Evolutionary conservation across 805 yeast genomes (phyloP).

Genomic region (Candida alai): DNA sequence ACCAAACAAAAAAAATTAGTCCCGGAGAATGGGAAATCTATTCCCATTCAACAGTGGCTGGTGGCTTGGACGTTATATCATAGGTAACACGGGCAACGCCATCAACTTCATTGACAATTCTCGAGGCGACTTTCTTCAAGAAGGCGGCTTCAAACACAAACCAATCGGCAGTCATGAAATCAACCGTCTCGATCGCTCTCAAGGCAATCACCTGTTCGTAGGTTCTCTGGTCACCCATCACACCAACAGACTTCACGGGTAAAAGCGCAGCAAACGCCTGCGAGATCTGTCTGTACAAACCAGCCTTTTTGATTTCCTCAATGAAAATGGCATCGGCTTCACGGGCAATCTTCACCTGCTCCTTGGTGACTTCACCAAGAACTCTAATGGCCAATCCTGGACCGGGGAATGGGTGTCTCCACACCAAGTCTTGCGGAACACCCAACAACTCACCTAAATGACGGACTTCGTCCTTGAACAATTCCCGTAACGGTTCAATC

Average conservation of each 20-base stretch:
- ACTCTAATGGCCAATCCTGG: constrained; percentile 99
- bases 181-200: constrained; percentile 96
- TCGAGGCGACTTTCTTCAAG: constrained; percentile 87
- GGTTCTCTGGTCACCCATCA: constrained; percentile 99
- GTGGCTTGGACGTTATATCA: constrained; percentile 98
- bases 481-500: constrained; percentile 97
- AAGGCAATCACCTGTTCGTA: constrained; percentile 98
- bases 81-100: constrained; percentile 99
- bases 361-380: constrained; percentile 91
- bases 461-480: constrained; percentile 98
- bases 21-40: constrained; percentile 29
- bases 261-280: constrained; percentile 97
- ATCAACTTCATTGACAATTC: constrained; percentile 97
- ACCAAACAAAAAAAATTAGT: not conserved
- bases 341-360: constrained; percentile 93
- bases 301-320: constrained; percentile 91
- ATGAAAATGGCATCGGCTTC: constrained; percentile 95
- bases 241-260: constrained; percentile 99
- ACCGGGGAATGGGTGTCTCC: constrained; percentile 99
- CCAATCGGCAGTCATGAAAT: constrained; percentile 99
- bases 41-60: constrained; percentile 99
- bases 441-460: constrained; percentile 91
- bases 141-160: constrained; percentile 86
- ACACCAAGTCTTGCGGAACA: constrained; percentile 92
- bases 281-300: constrained; percentile 86